Conservation (phyloP, 192 early-diverging fungal species). For the Geranomyces michiganensis region DNA sequence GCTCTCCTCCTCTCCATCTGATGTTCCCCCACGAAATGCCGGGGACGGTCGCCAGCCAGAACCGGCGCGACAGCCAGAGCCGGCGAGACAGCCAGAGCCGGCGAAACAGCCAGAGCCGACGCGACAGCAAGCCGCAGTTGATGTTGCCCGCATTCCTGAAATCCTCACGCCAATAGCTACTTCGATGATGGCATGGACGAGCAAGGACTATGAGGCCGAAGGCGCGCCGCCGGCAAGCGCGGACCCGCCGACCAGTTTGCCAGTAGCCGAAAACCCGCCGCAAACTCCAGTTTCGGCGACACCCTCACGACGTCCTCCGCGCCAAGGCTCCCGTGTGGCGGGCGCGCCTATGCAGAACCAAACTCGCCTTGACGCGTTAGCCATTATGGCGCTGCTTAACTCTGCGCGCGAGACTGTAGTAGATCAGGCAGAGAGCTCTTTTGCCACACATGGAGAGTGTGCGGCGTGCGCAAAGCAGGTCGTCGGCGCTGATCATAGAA, state of each 20-base stretch:
- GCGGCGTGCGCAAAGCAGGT: constrained; percentile 17
- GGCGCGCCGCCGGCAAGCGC: no score
- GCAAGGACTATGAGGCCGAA: background rate
- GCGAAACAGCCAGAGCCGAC: background rate
- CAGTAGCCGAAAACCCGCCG: background rate
- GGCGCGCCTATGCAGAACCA: background rate
- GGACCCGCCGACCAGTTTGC: no score
- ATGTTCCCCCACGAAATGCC: background rate
- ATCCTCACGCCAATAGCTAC: constrained; percentile 13
- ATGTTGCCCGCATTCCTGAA: background rate
- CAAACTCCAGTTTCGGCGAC: background rate
- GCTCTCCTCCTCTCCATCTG: background rate
- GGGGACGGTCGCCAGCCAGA: background rate
- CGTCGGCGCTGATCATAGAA: constrained; percentile 1
- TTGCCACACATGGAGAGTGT: constrained; percentile 20
- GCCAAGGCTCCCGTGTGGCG: background rate
- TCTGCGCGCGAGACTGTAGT: constrained; percentile 21
- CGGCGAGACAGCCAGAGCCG: background rate
- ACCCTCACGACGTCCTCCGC: background rate
- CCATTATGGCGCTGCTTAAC: constrained; percentile 28
- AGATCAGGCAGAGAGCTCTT: constrained; percentile 3
- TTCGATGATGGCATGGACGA: background rate
- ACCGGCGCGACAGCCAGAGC: background rate
- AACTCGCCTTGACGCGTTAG: constrained; percentile 6
- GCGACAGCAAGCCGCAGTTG: background rate